A percentile compares a stretch with the other conserved stretches of the same genome.
phyloP scores from a whole-genome alignment of 2,329 filamentous ascomycete species.

The Arthrobotrys conoides region DNA sequence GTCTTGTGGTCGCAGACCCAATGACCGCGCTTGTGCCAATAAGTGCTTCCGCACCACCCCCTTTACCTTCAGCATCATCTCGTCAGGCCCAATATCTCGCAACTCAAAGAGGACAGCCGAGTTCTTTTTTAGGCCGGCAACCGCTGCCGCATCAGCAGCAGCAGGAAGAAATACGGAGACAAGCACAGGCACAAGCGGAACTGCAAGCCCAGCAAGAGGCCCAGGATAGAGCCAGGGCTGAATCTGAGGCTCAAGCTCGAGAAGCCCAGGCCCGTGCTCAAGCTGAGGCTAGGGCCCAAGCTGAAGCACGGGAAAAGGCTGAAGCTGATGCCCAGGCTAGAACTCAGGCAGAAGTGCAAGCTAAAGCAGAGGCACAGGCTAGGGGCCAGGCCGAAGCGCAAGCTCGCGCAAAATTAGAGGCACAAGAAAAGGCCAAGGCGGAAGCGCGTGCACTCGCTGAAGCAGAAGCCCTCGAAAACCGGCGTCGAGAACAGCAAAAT shows the following conservation, averaged over 20 bases:
- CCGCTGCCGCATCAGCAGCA: conserved; percentile 19
- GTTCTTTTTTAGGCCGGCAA: conserved; percentile 32
- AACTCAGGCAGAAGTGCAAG: conserved; percentile 24
- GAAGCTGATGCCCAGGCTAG: conserved; percentile 32
- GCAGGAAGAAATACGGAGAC: conserved; percentile 30
- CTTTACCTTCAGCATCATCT: conserved; percentile 41
- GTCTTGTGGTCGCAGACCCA: conserved; percentile 33
- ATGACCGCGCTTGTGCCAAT: conserved; percentile 55
- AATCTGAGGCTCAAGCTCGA: conserved; percentile 45
- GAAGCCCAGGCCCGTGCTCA: conserved; percentile 30
- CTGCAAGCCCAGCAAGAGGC: conserved; percentile 53
- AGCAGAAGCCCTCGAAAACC: conserved; percentile 32
- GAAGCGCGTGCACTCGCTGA: conserved; percentile 41
- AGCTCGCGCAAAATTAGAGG: conserved; percentile 34
- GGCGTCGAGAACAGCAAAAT: conserved; percentile 36
- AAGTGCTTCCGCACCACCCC: conserved; percentile 34
- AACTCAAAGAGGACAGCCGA: conserved; percentile 40
- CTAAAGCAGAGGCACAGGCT: conserved; percentile 40
- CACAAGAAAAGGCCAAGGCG: conserved; percentile 27
- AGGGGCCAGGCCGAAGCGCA: conserved; percentile 25
- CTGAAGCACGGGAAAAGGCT: conserved; percentile 31
- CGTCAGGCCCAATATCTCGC: conserved; percentile 52
- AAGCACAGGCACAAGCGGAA: conserved; percentile 47
- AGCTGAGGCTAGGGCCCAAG: conserved; percentile 31
- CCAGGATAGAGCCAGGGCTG: conserved; percentile 48